These are phyloP conservation scores for Flaveria sonorensis DNA, from an alignment of 129 eudicot species.

Conservation along the genomic window DNA sequence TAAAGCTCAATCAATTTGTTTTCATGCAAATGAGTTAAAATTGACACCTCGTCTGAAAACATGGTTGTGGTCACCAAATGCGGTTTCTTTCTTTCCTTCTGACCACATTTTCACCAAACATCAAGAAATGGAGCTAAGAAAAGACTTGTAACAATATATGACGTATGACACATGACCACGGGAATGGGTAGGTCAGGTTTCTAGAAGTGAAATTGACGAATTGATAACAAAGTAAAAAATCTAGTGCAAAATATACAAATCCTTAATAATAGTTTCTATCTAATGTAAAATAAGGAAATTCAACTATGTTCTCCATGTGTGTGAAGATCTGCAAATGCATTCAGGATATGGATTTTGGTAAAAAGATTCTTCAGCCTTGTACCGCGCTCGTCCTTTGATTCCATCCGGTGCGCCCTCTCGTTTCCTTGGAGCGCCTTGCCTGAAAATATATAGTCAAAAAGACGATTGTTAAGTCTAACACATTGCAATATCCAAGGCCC, in stretches of 20 bases:
- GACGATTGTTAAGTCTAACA: neutral
- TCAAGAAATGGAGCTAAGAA: neutral
- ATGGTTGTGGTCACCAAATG: neutral
- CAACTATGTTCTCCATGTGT: constrained; percentile 1
- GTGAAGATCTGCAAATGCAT: constrained; percentile 65
- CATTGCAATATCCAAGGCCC: neutral
- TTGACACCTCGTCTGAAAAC: neutral
- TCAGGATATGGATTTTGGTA: constrained; percentile 94
- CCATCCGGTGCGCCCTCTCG: constrained; percentile 79
- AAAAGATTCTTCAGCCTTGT: constrained; percentile 78
- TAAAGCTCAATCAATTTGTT: neutral
- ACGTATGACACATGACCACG: neutral
- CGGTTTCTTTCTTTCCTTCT: neutral
- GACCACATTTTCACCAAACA: neutral
- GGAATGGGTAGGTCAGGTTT: neutral
- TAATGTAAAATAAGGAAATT: neutral
- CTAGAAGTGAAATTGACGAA: neutral
- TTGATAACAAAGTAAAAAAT: neutral
- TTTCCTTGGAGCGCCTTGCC: constrained; percentile 87
- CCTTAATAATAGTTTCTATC: constrained; percentile 7
- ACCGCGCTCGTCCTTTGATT: constrained; percentile 79
- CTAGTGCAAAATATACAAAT: constrained; percentile 12
- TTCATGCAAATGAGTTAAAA: neutral
- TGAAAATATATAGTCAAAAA: constrained; percentile 26
- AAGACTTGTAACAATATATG: neutral